Conservation (phyloP, 768 basidiomycete species). For the Amanita rubescens region DNA sequence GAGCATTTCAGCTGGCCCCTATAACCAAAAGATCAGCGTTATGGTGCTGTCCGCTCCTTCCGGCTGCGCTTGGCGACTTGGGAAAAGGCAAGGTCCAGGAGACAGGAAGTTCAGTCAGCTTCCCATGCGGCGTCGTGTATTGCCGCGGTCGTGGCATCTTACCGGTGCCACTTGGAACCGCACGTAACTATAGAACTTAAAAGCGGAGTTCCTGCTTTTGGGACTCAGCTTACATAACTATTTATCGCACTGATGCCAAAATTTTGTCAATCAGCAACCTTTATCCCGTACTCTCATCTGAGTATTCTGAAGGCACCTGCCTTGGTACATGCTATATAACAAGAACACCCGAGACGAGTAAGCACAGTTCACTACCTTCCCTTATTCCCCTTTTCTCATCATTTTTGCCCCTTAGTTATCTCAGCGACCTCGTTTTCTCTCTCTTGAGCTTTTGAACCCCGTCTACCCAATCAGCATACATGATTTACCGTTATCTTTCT, state of each 20-base stretch:
- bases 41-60: not conserved
- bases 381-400: not conserved
- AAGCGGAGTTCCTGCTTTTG: conserved; percentile 6
- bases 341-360: conserved; percentile 88
- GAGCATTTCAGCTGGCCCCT: not conserved
- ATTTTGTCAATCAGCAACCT: not conserved
- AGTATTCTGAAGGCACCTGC: not conserved
- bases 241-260: conserved; percentile 1
- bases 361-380: conserved; percentile 15
- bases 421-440: conserved; percentile 87
- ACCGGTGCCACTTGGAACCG: too few species aligned
- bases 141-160: not conserved
- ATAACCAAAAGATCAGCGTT: not conserved
- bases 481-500: conserved; percentile 52
- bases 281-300: not conserved
- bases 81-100: not conserved
- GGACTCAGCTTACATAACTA: conserved; percentile 8
- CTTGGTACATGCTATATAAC: conserved; percentile 69
- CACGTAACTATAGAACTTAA: too few species aligned
- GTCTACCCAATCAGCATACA: conserved; percentile 23
- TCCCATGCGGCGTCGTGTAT: not conserved
- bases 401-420: conserved; percentile 51
- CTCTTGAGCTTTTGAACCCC: conserved; percentile 38
- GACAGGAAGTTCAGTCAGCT: not conserved
- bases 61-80: not conserved